A percentile compares a stretch with the other conserved stretches of the same genome.
These are phyloP conservation scores for Phyllosticta ampelicida DNA, from an alignment of 2,329 filamentous ascomycete species.

Conservation along the genomic window DNA sequence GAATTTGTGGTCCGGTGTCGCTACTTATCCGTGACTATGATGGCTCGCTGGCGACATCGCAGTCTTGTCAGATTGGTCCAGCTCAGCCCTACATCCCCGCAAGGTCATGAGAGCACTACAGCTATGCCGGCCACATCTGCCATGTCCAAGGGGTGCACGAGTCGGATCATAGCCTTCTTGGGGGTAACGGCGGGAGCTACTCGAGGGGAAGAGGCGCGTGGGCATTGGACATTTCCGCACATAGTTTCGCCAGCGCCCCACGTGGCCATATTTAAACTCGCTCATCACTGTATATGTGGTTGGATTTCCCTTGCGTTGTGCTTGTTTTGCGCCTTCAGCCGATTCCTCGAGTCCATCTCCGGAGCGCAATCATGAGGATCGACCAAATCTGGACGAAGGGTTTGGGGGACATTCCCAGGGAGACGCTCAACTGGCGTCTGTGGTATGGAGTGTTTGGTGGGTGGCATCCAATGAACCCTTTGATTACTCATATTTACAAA, in stretches of 20 bases:
- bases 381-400: conserved; percentile 27
- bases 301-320: neutral
- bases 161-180: neutral
- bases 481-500: neutral
- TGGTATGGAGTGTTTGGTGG: conserved; percentile 59
- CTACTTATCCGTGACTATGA: neutral
- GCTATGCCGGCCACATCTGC: neutral
- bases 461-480: neutral
- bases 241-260: neutral
- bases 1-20: neutral
- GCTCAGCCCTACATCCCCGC: neutral
- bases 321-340: neutral
- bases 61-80: neutral
- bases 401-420: conserved; percentile 54
- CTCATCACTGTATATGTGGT: neutral
- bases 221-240: neutral
- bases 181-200: neutral
- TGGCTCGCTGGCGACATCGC: neutral
- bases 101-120: neutral
- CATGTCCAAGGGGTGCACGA: neutral
- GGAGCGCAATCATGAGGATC: neutral
- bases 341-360: neutral
- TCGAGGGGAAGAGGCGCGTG: neutral
- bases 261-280: neutral
- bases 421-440: conserved; percentile 66